These are phyloP conservation scores for Tetrastigma voinierianum DNA, from an alignment of 164 flowering plant genomes.

Conservation along the genomic window DNA sequence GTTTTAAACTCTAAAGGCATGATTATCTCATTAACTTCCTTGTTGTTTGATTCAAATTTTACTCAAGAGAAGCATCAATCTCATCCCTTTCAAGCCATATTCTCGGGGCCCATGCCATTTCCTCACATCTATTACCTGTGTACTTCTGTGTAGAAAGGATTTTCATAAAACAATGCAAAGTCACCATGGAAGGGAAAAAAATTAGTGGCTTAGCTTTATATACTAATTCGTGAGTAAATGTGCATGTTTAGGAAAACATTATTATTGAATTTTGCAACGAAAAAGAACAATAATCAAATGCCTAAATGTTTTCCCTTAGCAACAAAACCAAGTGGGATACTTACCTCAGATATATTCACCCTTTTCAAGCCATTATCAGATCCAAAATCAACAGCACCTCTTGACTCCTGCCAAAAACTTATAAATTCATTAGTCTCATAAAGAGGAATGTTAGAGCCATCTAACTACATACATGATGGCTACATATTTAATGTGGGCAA, in stretches of 20 bases:
- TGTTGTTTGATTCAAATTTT: slow-evolving; percentile 31
- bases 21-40: slow-evolving; percentile 49
- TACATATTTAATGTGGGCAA: not conserved
- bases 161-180: not conserved
- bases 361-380: slow-evolving; percentile 44
- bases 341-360: slow-evolving; percentile 70
- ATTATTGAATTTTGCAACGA: no score
- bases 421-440: slow-evolving; percentile 5
- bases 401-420: slow-evolving; percentile 34
- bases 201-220: no score
- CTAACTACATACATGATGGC: not conserved
- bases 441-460: not conserved
- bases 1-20: slow-evolving; percentile 95
- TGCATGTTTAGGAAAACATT: not conserved
- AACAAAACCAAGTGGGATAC: slow-evolving; percentile 1
- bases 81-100: slow-evolving; percentile 96
- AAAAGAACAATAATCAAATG: no score
- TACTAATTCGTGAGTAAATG: slow-evolving; percentile 3
- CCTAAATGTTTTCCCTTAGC: not conserved
- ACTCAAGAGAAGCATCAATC: slow-evolving; percentile 92
- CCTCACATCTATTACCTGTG: slow-evolving; percentile 91
- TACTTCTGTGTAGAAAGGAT: not conserved
- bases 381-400: slow-evolving; percentile 60
- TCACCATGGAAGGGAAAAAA: no score
- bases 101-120: slow-evolving; percentile 99